Evolutionary conservation across 108 stramenopile species (phyloP).

Genomic region (Cyclotella distinguenda): DNA sequence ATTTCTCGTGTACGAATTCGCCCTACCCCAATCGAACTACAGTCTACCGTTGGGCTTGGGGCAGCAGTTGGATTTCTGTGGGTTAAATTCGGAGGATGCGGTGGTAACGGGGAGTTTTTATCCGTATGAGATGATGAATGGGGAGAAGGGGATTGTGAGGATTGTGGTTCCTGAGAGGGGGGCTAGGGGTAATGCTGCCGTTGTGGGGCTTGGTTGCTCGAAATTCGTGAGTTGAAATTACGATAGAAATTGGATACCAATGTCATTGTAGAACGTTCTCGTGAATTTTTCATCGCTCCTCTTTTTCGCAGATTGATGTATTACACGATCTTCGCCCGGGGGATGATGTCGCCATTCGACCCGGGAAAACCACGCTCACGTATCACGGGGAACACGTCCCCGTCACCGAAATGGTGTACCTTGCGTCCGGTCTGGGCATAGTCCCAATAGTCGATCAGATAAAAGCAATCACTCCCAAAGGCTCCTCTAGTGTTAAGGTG

Average conservation of each 20-base stretch:
- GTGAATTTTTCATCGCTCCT: too few species aligned
- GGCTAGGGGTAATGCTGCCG: conserved; percentile 38
- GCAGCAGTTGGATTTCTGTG: conserved; percentile 64
- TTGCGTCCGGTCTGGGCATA: conserved; percentile 63
- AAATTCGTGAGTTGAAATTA: conserved; percentile 56
- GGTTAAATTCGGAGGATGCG: conserved; percentile 54
- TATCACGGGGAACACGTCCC: conserved; percentile 68
- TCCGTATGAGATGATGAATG: conserved; percentile 33
- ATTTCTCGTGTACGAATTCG: conserved; percentile 61
- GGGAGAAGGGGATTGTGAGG: conserved; percentile 15
- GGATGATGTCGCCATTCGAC: conserved; percentile 73
- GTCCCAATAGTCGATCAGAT: conserved; percentile 72
- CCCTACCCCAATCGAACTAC: conserved; percentile 53
- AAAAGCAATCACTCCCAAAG: conserved; percentile 54
- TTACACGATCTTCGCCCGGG: conserved; percentile 62
- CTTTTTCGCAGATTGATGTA: conserved; percentile 43
- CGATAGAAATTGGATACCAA: background rate
- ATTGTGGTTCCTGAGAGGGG: conserved; percentile 40
- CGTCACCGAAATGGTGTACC: conserved; percentile 71
- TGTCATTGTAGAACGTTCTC: too few species aligned
- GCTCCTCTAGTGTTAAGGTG: conserved; percentile 56
- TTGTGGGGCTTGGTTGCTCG: conserved; percentile 42
- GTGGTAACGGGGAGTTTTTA: conserved; percentile 64
- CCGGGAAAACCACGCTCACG: conserved; percentile 50
- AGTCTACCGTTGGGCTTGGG: conserved; percentile 55